Conservation (phyloP, 345 rosid genomes). For the Angophora floribunda region DNA sequence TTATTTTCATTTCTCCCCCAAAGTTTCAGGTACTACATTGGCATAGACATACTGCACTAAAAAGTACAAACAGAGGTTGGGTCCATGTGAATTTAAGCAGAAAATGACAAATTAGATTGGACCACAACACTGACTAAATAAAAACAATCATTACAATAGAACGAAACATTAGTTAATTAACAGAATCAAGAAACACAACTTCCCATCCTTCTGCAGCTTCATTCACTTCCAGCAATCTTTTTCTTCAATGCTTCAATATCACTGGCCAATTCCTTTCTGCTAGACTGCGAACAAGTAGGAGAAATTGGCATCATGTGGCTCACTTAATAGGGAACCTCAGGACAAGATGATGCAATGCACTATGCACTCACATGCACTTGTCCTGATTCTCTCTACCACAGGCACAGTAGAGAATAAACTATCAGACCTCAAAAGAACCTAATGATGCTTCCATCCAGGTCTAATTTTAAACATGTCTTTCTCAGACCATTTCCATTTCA, state of each 20-base stretch:
- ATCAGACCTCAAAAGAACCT: neutral
- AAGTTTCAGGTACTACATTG: neutral
- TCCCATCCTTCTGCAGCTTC: neutral
- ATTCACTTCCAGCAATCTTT: slow-evolving; percentile 82
- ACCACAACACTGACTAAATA: neutral
- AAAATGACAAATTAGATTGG: neutral
- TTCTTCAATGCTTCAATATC: slow-evolving; percentile 84
- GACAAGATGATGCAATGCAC: neutral
- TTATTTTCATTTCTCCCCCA: neutral
- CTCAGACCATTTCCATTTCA: neutral
- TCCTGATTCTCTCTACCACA: neutral
- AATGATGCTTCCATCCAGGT: neutral
- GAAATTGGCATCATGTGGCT: neutral
- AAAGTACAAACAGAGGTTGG: neutral
- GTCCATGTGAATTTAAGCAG: neutral
- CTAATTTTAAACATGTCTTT: neutral
- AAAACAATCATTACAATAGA: neutral
- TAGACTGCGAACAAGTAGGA: slow-evolving; percentile 39
- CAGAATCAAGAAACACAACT: neutral
- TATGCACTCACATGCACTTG: neutral
- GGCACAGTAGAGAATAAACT: neutral
- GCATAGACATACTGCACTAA: neutral
- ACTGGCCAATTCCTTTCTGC: slow-evolving; percentile 83
- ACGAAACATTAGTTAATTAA: neutral
- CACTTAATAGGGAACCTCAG: neutral